Evolutionary conservation across 2,329 filamentous ascomycete genomes (phyloP), one percentile per base, ranked within the genome.

Genomic region (Corniculantispora saksenae): DNA sequence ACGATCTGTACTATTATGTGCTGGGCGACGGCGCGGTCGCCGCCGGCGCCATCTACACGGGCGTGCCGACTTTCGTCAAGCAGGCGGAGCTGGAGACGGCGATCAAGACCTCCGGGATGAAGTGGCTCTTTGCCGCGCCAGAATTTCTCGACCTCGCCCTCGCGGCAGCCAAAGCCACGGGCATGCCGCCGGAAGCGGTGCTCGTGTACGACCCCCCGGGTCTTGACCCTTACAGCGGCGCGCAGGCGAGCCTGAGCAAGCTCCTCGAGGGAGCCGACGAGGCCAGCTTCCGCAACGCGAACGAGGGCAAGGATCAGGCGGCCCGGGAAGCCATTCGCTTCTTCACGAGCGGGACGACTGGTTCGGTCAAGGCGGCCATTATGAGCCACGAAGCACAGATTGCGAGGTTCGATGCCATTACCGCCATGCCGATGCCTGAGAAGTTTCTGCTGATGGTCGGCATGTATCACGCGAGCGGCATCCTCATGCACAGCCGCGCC

Each of bases 71-170:
- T 21, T 63, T 63, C 56, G 61, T 63, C 51, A 63, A 48, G 40
- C 51, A 63, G 51, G 61, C 61, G 13, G 61, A 63, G 61, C 61
- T 63, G n/a, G 51, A 51, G 38, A 63, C 61, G 19, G 61, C 61
- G 12, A 63, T 63, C 27, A 38, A 19, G 1, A 27, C 51, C 12
- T 50, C 61, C 2, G 61, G 61, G 2, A 19, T 63, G 19, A 48
- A 40, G 40, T 63, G 61, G 61, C 61, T 63, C 51, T 63, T 56
- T 27, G 61, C 48, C n/a, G 50, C 50, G 6, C 50, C 51, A 50
- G 61, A 38, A 23, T 63, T 63, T n/a, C n/a, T 63, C 15, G 27
- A 56, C 9, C 25, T 63, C 2, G 51, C 61, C 13, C 38, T 63
- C 13, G 51, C 40, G 0, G 48, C 51, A 15, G 61, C 48, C 25